These are phyloP conservation scores for Dillenia suffruticosa DNA, from an alignment of 164 flowering plant species.

Conservation along the genomic window DNA sequence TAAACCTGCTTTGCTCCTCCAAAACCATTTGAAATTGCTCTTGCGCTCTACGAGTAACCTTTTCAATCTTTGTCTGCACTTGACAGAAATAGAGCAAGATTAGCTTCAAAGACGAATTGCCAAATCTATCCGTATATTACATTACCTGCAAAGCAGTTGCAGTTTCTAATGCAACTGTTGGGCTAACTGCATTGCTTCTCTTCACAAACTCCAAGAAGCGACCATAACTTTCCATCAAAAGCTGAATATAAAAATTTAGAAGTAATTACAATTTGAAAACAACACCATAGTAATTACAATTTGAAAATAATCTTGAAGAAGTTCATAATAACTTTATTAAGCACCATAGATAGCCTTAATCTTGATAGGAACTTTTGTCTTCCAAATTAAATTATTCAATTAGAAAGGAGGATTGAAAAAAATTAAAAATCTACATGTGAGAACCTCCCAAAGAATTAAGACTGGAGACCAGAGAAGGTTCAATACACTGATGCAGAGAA, in stretches of 20 bases:
- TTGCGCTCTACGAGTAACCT: conserved; percentile 94
- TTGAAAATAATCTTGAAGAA: no score
- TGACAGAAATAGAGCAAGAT: conserved; percentile 4
- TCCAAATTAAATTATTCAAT: no score
- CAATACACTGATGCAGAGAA: no score
- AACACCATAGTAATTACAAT: no score
- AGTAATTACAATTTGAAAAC: no score
- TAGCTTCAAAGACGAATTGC: neutral
- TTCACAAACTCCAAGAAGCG: conserved; percentile 76
- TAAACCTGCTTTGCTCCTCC: conserved; percentile 95
- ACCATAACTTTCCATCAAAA: conserved; percentile 75
- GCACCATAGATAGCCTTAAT: no score
- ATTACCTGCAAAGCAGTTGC: conserved; percentile 94
- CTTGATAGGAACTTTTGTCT: no score
- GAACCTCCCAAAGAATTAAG: no score
- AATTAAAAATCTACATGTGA: no score
- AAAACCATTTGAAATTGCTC: conserved; percentile 95
- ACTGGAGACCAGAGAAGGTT: no score
- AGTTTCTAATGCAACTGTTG: conserved; percentile 89
- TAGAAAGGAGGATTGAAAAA: no score
- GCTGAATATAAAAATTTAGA: conserved; percentile 30
- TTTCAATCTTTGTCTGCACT: conserved; percentile 81
- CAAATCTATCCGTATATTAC: conserved; percentile 2
- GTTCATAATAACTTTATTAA: no score
- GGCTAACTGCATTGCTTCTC: conserved; percentile 92